Evolutionary conservation across 1,284 basidiomycete genomes (phyloP).

Genomic region (Bondarzewia mesenterica): DNA sequence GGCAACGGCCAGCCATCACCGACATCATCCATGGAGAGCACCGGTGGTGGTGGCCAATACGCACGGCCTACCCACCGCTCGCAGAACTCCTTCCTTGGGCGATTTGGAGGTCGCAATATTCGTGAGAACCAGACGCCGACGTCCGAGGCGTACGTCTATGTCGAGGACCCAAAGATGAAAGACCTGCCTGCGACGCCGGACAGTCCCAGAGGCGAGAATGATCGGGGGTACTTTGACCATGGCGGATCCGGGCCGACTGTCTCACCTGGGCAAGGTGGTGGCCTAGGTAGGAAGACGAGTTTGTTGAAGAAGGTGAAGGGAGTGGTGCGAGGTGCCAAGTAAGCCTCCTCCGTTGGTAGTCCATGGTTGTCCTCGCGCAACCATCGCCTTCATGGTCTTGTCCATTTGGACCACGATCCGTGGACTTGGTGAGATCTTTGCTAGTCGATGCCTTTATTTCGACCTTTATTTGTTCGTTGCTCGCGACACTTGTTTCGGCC

Average conservation of each 20-base stretch:
- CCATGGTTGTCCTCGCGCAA: too few species aligned
- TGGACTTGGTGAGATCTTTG: too few species aligned
- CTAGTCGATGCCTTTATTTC: too few species aligned
- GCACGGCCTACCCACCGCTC: conserved; percentile 53
- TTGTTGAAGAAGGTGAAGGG: conserved; percentile 71
- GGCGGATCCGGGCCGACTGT: conserved; percentile 14
- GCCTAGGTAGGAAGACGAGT: conserved; percentile 65
- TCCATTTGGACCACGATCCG: too few species aligned
- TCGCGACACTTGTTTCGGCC: background rate
- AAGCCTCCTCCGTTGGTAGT: conserved; percentile 11
- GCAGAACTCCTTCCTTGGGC: conserved; percentile 69
- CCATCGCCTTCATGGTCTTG: too few species aligned
- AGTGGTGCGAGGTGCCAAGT: conserved; percentile 53
- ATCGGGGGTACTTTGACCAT: conserved; percentile 41
- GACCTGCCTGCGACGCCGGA: conserved; percentile 52
- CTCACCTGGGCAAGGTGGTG: conserved; percentile 28
- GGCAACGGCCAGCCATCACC: conserved; percentile 37
- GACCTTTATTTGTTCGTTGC: too few species aligned
- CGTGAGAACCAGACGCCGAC: conserved; percentile 23
- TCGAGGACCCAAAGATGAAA: conserved; percentile 54
- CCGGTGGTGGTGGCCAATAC: conserved; percentile 10
- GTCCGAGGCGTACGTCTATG: conserved; percentile 52
- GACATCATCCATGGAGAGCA: conserved; percentile 34
- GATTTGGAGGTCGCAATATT: conserved; percentile 36
- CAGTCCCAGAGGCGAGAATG: conserved; percentile 4